A percentile compares a stretch with the other conserved stretches of the same genome.
Conservation (phyloP, 179 eudicot species). For the Corrigiola litoralis region DNA sequence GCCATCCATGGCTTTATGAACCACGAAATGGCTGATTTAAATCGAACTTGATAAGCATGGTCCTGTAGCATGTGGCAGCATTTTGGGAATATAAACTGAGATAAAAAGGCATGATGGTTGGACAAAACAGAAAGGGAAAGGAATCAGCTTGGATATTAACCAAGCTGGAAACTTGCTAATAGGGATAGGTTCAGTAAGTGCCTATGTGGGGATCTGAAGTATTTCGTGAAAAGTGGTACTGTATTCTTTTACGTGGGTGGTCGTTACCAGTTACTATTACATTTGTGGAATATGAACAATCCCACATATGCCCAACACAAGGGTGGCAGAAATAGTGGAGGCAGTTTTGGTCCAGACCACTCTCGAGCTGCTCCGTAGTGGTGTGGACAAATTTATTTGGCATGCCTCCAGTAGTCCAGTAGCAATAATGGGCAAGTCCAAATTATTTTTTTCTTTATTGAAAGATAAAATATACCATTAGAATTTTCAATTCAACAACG, state of each 20-base stretch:
- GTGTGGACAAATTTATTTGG: constrained; percentile 1
- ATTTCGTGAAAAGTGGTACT: background rate
- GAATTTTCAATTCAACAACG: no score
- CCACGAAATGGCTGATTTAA: no score
- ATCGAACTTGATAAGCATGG: no score
- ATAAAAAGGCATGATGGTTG: no score
- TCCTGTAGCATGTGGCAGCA: no score
- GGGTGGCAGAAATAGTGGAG: background rate
- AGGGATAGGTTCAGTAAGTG: no score
- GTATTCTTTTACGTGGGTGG: constrained; percentile 3
- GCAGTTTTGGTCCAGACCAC: constrained; percentile 19
- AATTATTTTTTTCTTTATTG: no score
- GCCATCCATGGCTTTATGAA: no score
- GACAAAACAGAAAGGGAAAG: no score
- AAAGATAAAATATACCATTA: no score
- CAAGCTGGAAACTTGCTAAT: background rate
- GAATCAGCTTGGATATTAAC: background rate
- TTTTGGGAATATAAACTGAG: no score
- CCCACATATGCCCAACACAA: background rate
- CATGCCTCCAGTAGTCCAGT: constrained; percentile 4
- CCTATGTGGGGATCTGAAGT: background rate
- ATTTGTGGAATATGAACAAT: background rate
- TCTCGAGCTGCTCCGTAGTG: constrained; percentile 1
- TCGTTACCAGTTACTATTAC: background rate
- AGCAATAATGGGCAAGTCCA: background rate